Base-by-base conservation (phyloP, 2,329 filamentous ascomycete species). In the Magnaporthiopsis poae region DNA sequence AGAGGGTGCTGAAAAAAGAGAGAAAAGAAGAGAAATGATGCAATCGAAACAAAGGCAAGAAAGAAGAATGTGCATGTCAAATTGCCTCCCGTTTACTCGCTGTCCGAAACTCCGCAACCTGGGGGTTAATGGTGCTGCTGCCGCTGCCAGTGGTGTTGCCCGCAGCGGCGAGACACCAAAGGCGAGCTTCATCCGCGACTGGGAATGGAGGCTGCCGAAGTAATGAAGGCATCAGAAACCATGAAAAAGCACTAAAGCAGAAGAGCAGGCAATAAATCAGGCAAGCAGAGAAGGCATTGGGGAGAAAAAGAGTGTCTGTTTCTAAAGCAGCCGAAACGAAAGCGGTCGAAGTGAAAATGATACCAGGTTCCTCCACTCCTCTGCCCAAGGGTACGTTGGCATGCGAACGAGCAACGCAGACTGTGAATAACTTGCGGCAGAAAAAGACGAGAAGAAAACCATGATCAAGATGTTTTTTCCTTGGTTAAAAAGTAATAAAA, bases 401-500 rank as follows among this genome's bases (percentile, higher is more conserved):
- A 25, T n/a, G 18, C 46, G n/a, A 56, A 25, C 46, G 8, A 25
- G n/a, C 46, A 56, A 56, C 46, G 46, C 46, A 11, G 9, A 56
- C 18, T 5, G 5, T 7, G 15, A 36, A 36, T 31, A 31, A 3
- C 39, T 18, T 56, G 46, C 46, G 18, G n/a, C 15, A 56, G 46
- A 56, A 56, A 56, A 56, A 56, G 46, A 25, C 46, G 21, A n/a
- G 46, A 56, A 56, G 46, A 56, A 56, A 56, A 56, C 21, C n/a
- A 25, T 5, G 18, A 21, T 56, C 46, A 25, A n/a, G n/a, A 25
- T 31, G 31, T 31, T 31, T 31, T 31, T 56, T n/a, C 9, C 9
- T 25, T 7, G n/a, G 18, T 56, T 62, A 62, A 62, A 61, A 33
- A 61, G 15, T 27, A 61, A 61, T 29, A 61, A 61, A n/a, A 61